Base-by-base conservation (phyloP, 495 filamentous ascomycete species). In the Penicillium coffeae region DNA sequence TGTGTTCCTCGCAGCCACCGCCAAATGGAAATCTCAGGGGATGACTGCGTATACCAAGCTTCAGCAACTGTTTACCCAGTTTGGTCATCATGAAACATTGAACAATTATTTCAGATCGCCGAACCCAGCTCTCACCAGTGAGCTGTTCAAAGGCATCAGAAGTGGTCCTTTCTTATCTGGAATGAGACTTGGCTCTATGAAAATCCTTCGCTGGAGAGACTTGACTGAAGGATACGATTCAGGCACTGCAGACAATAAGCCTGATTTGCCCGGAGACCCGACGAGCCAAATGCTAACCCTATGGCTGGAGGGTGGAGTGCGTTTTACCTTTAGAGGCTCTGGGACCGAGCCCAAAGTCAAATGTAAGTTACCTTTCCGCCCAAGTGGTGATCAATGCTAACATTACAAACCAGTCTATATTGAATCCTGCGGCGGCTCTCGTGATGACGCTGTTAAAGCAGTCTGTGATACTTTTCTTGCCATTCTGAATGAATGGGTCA, bases 261-360 rank as follows among this genome's bases (percentile, higher is more conserved):
- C 85, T 1, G 69, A 69, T 33, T 60, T 88, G 46, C 85, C 84
- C 1, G 68, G 77, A n/a, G 78, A 80, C 44, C 66, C 69, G 30
- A 72, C 63, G 14, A 80, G 76, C 35, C 80, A 88, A 56, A 89
- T 89, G 85, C 75, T 89, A 46, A 88, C 85, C n/a, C 73, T 80
- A 47, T 83, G 83, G 70, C 58, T 89, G 21, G 75, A 75, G 14
- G 55, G 67, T 1, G 76, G 75, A 19, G 75, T 85, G 2, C 75
- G 79, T 35, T 85, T 87, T 59, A 89, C 84, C 1, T 71, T 85
- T 21, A 69, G 85, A 56, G 82, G 78, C 4, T 86, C 82, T 1
- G 85, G 85, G 4, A 89, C 85, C 2, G 85, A 89, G 62, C 85
- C 85, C 1, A 84, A 84, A 59, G 81, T 83, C 33, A 84, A 84